Percentiles rank a stretch among this genome's conserved stretches.
These are phyloP conservation scores for Pouteria campechiana DNA, from an alignment of 179 eudicot species.

Conservation along the genomic window DNA sequence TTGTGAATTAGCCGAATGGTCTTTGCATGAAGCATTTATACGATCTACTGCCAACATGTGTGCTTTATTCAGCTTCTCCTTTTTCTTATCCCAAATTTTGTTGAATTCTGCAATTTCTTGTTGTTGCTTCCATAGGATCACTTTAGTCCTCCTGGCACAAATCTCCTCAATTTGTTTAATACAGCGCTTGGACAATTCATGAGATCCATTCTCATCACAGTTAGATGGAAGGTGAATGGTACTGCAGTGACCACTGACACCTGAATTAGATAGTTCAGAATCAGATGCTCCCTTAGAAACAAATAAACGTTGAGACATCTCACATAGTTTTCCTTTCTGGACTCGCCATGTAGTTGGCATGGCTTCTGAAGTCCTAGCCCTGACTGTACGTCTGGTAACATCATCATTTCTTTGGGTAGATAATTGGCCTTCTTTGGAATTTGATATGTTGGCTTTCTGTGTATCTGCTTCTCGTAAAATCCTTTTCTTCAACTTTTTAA, in stretches of 20 bases:
- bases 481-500: constrained; percentile 23
- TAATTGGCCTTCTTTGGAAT: constrained; percentile 8
- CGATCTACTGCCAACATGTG: constrained; percentile 13
- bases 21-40: constrained; percentile 13
- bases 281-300: too few relatives aligned
- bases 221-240: too few relatives aligned
- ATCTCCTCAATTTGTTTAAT: constrained; percentile 12
- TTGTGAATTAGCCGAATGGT: constrained; percentile 11
- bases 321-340: too few relatives aligned
- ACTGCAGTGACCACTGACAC: too few relatives aligned
- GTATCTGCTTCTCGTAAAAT: constrained; percentile 15
- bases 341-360: too few relatives aligned
- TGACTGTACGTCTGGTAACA: too few relatives aligned
- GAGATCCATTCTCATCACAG: too few relatives aligned
- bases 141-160: constrained; percentile 9
- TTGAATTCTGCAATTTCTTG: constrained; percentile 16
- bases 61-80: constrained; percentile 12
- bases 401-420: neutral
- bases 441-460: constrained; percentile 11
- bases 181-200: too few relatives aligned
- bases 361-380: too few relatives aligned
- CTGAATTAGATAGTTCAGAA: too few relatives aligned
- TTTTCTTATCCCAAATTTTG: constrained; percentile 12
- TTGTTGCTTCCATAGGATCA: constrained; percentile 15
- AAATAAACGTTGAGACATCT: too few relatives aligned